Evolutionary conservation across 129 eudicot genomes (phyloP).

Genomic region (Helianthus tuberosus): DNA sequence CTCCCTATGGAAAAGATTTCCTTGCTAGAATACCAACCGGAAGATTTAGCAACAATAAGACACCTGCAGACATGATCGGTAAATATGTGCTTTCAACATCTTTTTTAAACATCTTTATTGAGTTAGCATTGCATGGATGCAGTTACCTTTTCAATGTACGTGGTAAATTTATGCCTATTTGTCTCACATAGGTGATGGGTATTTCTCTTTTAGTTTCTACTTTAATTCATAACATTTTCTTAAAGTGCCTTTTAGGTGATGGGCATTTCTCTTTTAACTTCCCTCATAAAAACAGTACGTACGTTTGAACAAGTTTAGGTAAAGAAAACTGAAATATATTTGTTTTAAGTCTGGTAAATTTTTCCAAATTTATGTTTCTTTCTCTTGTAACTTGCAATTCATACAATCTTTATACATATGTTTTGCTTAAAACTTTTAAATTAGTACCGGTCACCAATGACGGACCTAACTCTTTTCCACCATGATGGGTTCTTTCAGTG

Average conservation of each 20-base stretch:
- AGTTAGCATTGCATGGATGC: constrained; percentile 13
- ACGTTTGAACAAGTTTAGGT: no score
- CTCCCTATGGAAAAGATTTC: constrained; percentile 71
- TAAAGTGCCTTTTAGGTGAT: background rate
- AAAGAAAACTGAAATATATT: no score
- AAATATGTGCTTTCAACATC: background rate
- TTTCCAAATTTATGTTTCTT: no score
- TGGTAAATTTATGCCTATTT: background rate
- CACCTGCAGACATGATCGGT: constrained; percentile 68
- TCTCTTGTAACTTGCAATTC: no score
- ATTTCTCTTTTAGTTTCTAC: background rate
- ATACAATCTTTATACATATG: no score
- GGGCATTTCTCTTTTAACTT: background rate
- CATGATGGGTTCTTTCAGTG: no score
- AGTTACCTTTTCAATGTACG: background rate
- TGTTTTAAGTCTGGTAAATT: no score
- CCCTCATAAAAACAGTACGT: no score
- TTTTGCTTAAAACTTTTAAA: background rate
- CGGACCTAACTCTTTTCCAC: no score
- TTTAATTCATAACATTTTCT: background rate
- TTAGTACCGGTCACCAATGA: no score
- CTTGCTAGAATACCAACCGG: constrained; percentile 54
- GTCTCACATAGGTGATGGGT: background rate
- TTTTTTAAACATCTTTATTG: background rate
- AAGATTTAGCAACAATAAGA: constrained; percentile 61